Evolutionary conservation across 2,329 filamentous ascomycete species (phyloP), one percentile per base, ranked within the genome.

Genomic region (Rutstroemia sp.): DNA sequence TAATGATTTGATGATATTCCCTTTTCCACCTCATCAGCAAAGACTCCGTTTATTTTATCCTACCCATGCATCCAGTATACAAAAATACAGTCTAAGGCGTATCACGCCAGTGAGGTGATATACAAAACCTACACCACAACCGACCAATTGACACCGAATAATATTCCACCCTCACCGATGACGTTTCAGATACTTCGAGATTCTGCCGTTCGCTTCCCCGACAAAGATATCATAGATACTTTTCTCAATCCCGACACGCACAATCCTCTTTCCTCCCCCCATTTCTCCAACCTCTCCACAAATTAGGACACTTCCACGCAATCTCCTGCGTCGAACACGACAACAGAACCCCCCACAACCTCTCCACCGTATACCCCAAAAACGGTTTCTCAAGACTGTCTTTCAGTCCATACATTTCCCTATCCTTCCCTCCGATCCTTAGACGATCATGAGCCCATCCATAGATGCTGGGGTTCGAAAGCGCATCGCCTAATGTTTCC

Each of bases 271-370:
- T 63, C 5, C 48, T 48, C 2, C 64, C 60, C 10, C 62, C 60
- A 12, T 44, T 54, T 27, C 63, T 61, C 63, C 63, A 64, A 1
- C 57, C 57, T 8, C 56, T 59, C 56, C 56, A 56, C n/a, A 64
- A 34, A 49, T 45, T 57, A 17, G 65, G 63, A 63, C 66, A 68
- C 37, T 52, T 58, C 66, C 66, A 67, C n/a, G 65, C 65, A 50
- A 67, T 61, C 27, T 61, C 54, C 38, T 50, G 57, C 21, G 34
- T 59, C 53, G 58, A 61, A 51, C 71, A 73, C 57, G 70, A 67
- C 61, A 73, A 59, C 44, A 73, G 54, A 5, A 66, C 59, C 9
- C 63, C 67, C 71, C 71, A 73, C n/a, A 72, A 55, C 45, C 71
- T 64, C 63, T 73, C 72, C 41, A 73, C 38, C 16, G 71, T 70